Conservation (phyloP, 768 basidiomycete genomes). For the Hirschioporus abietinus region DNA sequence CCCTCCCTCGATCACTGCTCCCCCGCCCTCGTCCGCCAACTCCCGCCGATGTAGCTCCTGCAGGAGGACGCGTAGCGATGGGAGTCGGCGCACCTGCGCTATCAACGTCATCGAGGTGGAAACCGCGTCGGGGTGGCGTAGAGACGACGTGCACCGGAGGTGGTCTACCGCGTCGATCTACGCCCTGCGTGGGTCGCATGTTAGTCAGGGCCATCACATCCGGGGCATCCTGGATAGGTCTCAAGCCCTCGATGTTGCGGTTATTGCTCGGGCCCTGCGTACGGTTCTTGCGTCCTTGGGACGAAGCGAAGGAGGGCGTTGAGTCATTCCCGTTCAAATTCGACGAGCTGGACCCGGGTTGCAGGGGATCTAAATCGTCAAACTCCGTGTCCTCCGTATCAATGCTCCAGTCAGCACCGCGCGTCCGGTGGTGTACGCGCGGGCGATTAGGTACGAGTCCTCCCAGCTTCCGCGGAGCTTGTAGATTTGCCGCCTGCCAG, state of each 20-base stretch:
- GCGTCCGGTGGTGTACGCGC: not conserved
- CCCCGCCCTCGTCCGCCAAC: not conserved
- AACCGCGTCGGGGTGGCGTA: conserved; percentile 1
- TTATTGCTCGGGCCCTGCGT: not conserved
- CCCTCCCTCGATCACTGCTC: not conserved
- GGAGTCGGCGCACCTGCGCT: not conserved
- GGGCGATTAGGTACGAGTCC: not conserved
- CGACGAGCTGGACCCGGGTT: not conserved
- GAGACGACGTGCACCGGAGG: conserved; percentile 1
- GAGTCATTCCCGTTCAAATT: not conserved
- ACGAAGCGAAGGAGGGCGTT: not conserved
- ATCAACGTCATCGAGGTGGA: not conserved
- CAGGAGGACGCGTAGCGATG: not conserved
- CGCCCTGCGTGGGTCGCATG: not conserved
- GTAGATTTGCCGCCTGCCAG: not conserved
- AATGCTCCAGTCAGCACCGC: not conserved
- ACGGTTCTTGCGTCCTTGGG: not conserved
- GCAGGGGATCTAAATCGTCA: not conserved
- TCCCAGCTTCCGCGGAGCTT: not conserved
- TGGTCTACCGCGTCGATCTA: not conserved
- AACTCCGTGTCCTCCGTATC: not conserved
- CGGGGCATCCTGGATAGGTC: not conserved
- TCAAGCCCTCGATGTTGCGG: not conserved
- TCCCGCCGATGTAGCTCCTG: not conserved
- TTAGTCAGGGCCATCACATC: not conserved